phyloP scores from a whole-genome alignment of 352 stramenopile genomes.

The Globisporangium nagaii region DNA sequence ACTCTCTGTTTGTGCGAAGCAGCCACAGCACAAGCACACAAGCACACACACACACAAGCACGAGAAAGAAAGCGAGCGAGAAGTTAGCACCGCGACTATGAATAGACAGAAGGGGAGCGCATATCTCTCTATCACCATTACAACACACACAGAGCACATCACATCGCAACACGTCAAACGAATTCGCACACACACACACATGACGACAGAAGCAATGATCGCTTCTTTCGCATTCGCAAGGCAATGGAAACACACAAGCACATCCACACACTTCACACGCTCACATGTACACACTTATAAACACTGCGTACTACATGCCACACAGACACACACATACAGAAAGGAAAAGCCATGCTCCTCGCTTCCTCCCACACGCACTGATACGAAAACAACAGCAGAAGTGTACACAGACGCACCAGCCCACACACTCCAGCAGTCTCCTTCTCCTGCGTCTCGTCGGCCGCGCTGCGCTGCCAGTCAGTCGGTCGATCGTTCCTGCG shows the following conservation, averaged over 20 bases:
- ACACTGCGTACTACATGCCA: not conserved
- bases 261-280: not conserved
- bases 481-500: not conserved
- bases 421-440: not conserved
- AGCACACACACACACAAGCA: not conserved
- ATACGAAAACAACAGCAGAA: not conserved
- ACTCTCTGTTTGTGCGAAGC: not conserved
- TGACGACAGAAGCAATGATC: not conserved
- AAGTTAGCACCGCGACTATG: not conserved
- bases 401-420: not conserved
- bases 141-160: not conserved
- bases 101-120: not conserved
- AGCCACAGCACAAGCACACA: not conserved
- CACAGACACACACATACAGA: not conserved
- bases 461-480: not conserved
- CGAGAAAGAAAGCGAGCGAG: too few relatives aligned
- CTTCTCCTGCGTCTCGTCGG: not conserved
- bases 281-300: not conserved
- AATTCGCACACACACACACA: not conserved
- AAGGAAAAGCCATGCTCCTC: not conserved
- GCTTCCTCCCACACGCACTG: not conserved
- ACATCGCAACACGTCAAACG: not conserved
- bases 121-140: not conserved
- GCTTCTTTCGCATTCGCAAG: constrained; percentile 1
- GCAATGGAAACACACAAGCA: too few relatives aligned